These are phyloP conservation scores for Aspergillus bertholletiae DNA, from an alignment of 495 filamentous ascomycete species.

Conservation along the genomic window DNA sequence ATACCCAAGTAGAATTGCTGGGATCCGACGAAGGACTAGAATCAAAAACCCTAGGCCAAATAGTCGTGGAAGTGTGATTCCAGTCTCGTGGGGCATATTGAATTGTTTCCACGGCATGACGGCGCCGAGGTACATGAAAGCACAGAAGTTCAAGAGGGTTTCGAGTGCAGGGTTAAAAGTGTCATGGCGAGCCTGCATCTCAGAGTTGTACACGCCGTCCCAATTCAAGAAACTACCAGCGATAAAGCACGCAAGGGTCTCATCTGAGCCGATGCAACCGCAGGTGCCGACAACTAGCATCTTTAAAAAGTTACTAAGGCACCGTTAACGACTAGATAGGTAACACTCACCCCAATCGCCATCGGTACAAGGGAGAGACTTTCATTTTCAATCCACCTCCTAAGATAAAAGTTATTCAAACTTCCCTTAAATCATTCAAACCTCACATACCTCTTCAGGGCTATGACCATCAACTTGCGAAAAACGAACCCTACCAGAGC, in stretches of 20 bases:
- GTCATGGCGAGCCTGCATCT: conserved; percentile 33
- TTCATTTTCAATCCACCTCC: conserved; percentile 36
- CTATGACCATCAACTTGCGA: conserved; percentile 26
- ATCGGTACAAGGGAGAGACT: conserved; percentile 29
- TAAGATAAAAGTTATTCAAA: conserved; percentile 1
- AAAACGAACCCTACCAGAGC: conserved; percentile 28
- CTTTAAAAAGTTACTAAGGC: conserved; percentile 14
- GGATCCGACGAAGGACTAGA: conserved; percentile 35
- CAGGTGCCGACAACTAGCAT: conserved; percentile 37
- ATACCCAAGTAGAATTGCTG: conserved; percentile 34
- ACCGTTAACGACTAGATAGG: neutral
- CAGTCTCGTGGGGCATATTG: conserved; percentile 23
- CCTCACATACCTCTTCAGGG: conserved; percentile 20
- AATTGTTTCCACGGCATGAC: conserved; percentile 38
- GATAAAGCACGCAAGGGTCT: conserved; percentile 39
- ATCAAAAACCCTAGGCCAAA: conserved; percentile 30
- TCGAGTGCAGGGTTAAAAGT: conserved; percentile 37
- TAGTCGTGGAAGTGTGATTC: conserved; percentile 29
- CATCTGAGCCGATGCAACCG: conserved; percentile 38
- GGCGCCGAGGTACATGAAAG: conserved; percentile 43
- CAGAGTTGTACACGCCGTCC: conserved; percentile 33
- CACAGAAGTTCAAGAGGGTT: conserved; percentile 33
- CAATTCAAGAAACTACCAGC: conserved; percentile 37
- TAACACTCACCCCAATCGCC: conserved; percentile 26
- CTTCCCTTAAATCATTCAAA: neutral